These are phyloP conservation scores for Psilocybe tampanensis DNA, from an alignment of 768 basidiomycete species.

Conservation along the genomic window DNA sequence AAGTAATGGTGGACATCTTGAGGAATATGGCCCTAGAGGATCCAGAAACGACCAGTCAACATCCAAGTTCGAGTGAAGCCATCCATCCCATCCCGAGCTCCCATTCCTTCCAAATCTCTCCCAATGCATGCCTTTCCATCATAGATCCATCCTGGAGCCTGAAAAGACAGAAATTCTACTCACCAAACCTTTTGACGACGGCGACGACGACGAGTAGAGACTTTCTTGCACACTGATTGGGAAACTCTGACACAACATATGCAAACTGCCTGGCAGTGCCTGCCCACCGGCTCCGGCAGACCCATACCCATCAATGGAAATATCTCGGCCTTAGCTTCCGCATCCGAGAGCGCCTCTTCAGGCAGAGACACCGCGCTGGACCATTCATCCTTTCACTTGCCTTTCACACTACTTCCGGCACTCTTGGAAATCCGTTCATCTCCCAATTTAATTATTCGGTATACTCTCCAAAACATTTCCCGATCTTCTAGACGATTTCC, in stretches of 20 bases:
- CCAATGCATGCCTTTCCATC: constrained; percentile 23
- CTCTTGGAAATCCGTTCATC: neutral
- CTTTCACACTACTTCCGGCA: neutral
- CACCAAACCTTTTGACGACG: constrained; percentile 71
- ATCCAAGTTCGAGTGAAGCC: constrained; percentile 38
- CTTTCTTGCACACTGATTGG: constrained; percentile 33
- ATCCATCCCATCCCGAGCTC: constrained; percentile 57
- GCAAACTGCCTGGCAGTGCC: too few species aligned
- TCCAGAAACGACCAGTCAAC: constrained; percentile 44
- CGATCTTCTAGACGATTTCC: neutral
- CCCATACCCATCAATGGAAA: neutral
- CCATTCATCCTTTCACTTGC: neutral
- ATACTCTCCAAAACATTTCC: neutral
- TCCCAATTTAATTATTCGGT: neutral
- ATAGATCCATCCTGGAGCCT: constrained; percentile 24
- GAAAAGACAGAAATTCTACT: constrained; percentile 46
- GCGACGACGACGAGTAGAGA: constrained; percentile 42
- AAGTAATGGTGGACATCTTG: constrained; percentile 73
- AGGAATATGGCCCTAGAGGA: constrained; percentile 35
- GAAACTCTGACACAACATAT: constrained; percentile 35
- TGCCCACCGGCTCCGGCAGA: constrained; percentile 6
- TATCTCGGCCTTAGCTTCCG: neutral
- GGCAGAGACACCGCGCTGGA: neutral
- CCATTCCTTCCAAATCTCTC: constrained; percentile 25
- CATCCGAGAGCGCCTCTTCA: neutral